Conservation (phyloP, 768 basidiomycete genomes). For the Hericium erinaceus region DNA sequence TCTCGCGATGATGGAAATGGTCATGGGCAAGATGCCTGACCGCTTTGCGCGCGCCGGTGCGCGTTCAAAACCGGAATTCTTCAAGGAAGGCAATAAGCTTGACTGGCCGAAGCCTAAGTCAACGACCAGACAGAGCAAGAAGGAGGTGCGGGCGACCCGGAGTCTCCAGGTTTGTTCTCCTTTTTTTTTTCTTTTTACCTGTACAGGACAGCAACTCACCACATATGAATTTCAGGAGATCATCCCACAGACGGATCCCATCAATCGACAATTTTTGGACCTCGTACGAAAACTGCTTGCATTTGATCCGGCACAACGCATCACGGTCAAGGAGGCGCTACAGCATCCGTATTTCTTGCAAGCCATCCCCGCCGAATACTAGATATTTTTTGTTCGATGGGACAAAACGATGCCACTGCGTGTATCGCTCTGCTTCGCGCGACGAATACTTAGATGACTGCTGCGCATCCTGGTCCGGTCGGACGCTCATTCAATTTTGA, state of each 20-base stretch:
- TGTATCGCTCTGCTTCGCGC: no score
- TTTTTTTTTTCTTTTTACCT: neutral
- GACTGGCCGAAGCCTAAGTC: conserved; percentile 91
- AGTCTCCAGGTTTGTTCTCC: conserved; percentile 52
- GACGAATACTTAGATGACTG: no score
- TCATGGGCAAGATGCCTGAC: conserved; percentile 96
- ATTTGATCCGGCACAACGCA: conserved; percentile 84
- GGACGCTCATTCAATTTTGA: no score
- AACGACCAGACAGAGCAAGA: conserved; percentile 81
- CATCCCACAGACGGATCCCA: conserved; percentile 64
- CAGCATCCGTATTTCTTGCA: conserved; percentile 79
- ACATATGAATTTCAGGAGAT: conserved; percentile 51
- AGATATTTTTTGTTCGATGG: conserved; percentile 12
- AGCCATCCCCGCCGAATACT: conserved; percentile 61
- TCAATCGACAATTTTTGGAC: conserved; percentile 77
- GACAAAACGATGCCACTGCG: no score
- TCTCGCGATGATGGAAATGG: conserved; percentile 99
- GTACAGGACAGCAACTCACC: neutral
- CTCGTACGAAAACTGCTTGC: conserved; percentile 80
- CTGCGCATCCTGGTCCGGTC: no score
- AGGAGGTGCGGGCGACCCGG: conserved; percentile 85
- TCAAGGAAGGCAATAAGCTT: conserved; percentile 76
- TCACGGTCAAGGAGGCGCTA: conserved; percentile 82
- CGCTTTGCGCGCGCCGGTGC: conserved; percentile 70
- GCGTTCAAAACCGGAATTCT: conserved; percentile 84